Base-by-base conservation (phyloP, 768 basidiomycete genomes). In the Collybia sordida region DNA sequence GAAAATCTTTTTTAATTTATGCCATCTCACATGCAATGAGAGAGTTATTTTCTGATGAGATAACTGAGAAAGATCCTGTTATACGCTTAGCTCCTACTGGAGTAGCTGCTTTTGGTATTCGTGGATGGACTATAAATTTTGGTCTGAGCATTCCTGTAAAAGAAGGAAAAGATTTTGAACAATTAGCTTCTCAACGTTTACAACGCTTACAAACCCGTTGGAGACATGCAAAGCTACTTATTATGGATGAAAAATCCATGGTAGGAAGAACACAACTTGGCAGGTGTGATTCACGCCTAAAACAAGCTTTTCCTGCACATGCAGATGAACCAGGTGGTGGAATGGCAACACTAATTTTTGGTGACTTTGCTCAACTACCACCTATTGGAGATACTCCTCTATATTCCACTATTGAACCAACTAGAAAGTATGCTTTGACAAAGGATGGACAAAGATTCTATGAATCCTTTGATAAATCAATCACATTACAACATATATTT, bases 281-380 rank as follows among this genome's bases (percentile, higher is more conserved):
- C 2, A 22, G 45, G 9, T 49, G 51, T 47, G 62, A 67, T 37
- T 45, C 53, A 2, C 51, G 53, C 0, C 42, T 56, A 6, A 48
- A 50, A 18, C 58, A 59, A 43, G 38, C 49, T n/a, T 56, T 49
- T 37, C 50, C 57, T 15, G 11, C n/a, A 17, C 17, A 12, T 11
- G 36, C 43, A 14, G 47, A 60, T 36, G 38, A 52, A 14, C 39
- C 50, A 64, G 8, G n/a, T n/a, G 60, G 61, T 24, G 49, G 55
- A 1, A 18, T 66, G 9, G 45, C 59, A 28, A 27, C 59, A 6
- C 42, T 61, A 17, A 25, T 64, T 11, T 57, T 64, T 50, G 63
- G 64, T 3, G 62, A 67, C 42, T 67, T 65, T 57, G 53, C 51
- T 8, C 61, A 67, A 45, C 52, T 67, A 0, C 64, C 63, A n/a